Evolutionary conservation across 2,329 filamentous ascomycete genomes (phyloP), one percentile per base, ranked within the genome.

Genomic region (Ceratocystis huliohia): DNA sequence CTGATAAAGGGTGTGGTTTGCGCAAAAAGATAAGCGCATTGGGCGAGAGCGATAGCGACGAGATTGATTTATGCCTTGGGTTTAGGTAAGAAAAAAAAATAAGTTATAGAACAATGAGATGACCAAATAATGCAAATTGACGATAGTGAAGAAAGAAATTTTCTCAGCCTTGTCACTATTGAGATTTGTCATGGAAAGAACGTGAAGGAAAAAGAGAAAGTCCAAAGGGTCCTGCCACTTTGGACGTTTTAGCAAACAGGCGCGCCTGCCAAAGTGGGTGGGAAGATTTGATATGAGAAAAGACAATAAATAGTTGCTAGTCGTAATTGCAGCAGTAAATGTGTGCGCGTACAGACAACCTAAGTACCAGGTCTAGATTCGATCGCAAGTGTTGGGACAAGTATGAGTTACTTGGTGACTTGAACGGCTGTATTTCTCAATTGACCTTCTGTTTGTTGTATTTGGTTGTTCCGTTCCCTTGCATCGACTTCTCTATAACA

Each of bases 211-310:
- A 50, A 30, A 28, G 25, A 15, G 45, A 45, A 64, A 41, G 17
- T 13, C 7, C 30, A 33, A 50, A 64, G 45, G 61, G 61, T 63
- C 61, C 61, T 53, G 48, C 48, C 48, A 10, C 48, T 28, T 53
- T 28, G 48, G 48, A 28, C 20, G 48, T 53, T 53, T 63, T 41
- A 63, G 61, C 61, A 63, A 63, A 28, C 61, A 15, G 44, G 30
- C 61, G 33, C 20, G 61, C 30, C 61, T n/a, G n/a, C 61, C 61
- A 63, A 45, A 37, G 28, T 46, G 44, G 15, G 33, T 22, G 44
- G 25, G 59, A 25, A 63, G 37, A n/a, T 28, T 63, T 46, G 22
- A 25, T 46, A 15, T n/a, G 7, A n/a, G 48, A 53, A 53, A 28
- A 28, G 48, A 25, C 20, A 53, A 8, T 53, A 53, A 53, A 5